Conservation (phyloP, 2,329 filamentous ascomycete genomes). For the Penicillium sp. region DNA sequence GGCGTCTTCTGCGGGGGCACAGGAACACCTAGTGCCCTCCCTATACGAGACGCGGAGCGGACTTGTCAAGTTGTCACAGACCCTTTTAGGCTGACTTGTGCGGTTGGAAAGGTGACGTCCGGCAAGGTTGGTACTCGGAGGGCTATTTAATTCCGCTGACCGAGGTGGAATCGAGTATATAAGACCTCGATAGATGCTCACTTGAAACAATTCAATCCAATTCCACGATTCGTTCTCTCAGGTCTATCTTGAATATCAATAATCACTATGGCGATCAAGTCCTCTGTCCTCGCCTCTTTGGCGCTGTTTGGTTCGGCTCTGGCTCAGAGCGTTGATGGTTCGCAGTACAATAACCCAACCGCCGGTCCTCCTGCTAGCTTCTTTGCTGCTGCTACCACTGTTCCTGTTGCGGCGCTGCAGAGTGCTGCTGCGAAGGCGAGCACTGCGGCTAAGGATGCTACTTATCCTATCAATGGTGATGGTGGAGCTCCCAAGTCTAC, state of each 20-base stretch:
- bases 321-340: slow-evolving; percentile 29
- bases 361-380: slow-evolving; percentile 34
- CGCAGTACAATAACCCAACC: slow-evolving; percentile 31
- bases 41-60: slow-evolving; percentile 3
- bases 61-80: not conserved
- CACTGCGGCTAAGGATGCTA: slow-evolving; percentile 30
- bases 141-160: not conserved
- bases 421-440: slow-evolving; percentile 34
- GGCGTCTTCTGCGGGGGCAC: slow-evolving; percentile 1
- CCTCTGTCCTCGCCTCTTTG: slow-evolving; percentile 12
- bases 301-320: slow-evolving; percentile 10
- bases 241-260: not conserved
- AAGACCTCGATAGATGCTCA: not conserved
- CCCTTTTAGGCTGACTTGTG: not conserved
- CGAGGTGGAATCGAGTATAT: not conserved
- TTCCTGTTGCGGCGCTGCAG: slow-evolving; percentile 35
- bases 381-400: slow-evolving; percentile 35
- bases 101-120: slow-evolving; percentile 9
- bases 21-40: not conserved
- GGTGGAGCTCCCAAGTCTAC: slow-evolving; percentile 29
- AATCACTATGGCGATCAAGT: slow-evolving; percentile 14
- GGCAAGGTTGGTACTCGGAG: not conserved
- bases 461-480: slow-evolving; percentile 34
- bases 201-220: not conserved
- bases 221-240: not conserved